Base-by-base conservation (phyloP, 2,329 filamentous ascomycete species). In the Botryotinia calthae region DNA sequence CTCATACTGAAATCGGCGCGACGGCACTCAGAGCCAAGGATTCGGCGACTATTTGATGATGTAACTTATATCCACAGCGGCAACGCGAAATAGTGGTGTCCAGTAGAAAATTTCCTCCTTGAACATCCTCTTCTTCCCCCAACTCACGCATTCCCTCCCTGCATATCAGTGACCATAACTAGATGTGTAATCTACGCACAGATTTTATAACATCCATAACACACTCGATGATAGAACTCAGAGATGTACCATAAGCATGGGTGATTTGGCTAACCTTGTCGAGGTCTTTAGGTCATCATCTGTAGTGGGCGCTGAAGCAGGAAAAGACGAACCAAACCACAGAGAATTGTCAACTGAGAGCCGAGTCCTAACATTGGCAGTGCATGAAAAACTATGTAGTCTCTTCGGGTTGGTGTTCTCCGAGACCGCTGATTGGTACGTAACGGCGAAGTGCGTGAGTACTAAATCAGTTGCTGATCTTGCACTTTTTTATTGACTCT, bases 271-370 rank as follows among this genome's bases (percentile, higher is more conserved):
- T 63, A n/a, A 9, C 16, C 12, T 93, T 12, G 95, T 83, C 37
- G 95, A 87, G 14, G 93, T 93, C 83, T 95, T 95, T 14, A 93
- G 92, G 75, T 93, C 90, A 79, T 94, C 91, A 82, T 92, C 90
- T 7, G 92, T 91, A 75, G 91, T 93, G 5, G 91, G 90, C 2
- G 92, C 95, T 81, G 95, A 95, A 1, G 93, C 95, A 64, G 91
- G 90, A 77, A 95, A 91, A 0, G 91, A 94, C 18, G 91, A 92
- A 69, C 93, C 93, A 42, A 93, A 93, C 93, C 93, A 81, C 93
- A 95, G 68, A 96, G 86, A 73, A 16, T 8, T 40, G 40, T 84
- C 78, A 92, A 93, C 85, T 95, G 93, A 77, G 95, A 90, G 84
- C 92, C 92, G 72, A 91, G 89, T 74, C 90, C 87, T 78, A 92